phyloP scores from a whole-genome alignment of 2,329 filamentous ascomycete species.

The Ophiostoma perfectum region DNA sequence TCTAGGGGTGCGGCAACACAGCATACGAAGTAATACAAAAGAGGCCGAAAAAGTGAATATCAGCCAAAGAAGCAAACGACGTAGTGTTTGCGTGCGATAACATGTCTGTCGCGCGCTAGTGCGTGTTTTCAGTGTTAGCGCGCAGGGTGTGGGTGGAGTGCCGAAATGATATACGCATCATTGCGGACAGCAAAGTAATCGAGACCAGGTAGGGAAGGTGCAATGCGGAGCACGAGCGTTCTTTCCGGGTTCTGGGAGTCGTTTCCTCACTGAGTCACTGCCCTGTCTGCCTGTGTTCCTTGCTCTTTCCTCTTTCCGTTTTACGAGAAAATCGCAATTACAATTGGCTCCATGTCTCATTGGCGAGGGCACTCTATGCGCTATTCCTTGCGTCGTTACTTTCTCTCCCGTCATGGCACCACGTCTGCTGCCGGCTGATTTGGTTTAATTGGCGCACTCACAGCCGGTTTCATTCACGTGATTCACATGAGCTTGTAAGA shows the following conservation, averaged over 20 bases:
- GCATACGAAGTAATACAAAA: neutral
- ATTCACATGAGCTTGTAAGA: neutral
- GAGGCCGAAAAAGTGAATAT: neutral
- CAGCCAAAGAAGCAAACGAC: neutral
- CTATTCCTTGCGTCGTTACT: neutral
- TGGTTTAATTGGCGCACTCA: neutral
- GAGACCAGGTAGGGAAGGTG: conserved; percentile 14
- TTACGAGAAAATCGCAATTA: conserved; percentile 13
- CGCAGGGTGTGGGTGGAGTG: conserved; percentile 5
- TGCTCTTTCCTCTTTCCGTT: neutral
- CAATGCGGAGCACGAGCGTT: conserved; percentile 5
- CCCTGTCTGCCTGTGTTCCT: neutral
- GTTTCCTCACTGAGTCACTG: neutral
- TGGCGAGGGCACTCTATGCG: neutral
- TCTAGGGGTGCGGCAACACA: neutral
- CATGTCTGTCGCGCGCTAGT: neutral
- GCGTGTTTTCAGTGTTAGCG: conserved; percentile 13
- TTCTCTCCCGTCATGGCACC: neutral
- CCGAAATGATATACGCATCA: conserved; percentile 1
- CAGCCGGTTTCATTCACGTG: neutral
- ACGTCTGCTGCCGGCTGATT: neutral
- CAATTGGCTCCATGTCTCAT: conserved; percentile 6
- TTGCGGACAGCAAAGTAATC: neutral
- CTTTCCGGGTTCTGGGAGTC: neutral
- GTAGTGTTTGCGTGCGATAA: conserved; percentile 3